A percentile compares a stretch with the other conserved stretches of the same genome.
phyloP scores from a whole-genome alignment of 129 eudicot species.

The Flaveria brownii region DNA sequence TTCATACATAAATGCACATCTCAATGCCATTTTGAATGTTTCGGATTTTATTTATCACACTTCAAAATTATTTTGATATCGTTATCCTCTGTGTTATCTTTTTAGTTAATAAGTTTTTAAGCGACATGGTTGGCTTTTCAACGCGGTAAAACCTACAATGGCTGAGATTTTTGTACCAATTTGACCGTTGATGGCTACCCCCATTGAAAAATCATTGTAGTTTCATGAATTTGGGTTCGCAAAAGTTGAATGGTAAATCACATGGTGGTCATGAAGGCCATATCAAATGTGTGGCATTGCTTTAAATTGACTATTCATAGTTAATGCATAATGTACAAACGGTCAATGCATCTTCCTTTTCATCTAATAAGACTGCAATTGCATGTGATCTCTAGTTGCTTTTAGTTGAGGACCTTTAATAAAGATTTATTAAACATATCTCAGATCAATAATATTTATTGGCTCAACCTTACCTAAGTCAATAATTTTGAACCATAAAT shows the following conservation, averaged over 20 bases:
- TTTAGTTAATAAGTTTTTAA: too few species aligned
- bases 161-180: background rate
- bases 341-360: constrained; percentile 18
- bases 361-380: constrained; percentile 27
- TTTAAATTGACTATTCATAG: background rate
- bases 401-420: constrained; percentile 37
- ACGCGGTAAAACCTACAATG: background rate
- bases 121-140: background rate
- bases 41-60: too few species aligned
- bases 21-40: too few species aligned
- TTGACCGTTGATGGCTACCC: background rate
- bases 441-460: background rate
- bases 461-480: background rate
- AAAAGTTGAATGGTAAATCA: constrained; percentile 37
- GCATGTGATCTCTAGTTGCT: constrained; percentile 36
- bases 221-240: constrained; percentile 25
- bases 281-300: constrained; percentile 28
- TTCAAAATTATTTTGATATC: too few species aligned
- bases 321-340: constrained; percentile 24
- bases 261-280: constrained; percentile 39
- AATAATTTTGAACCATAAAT: background rate
- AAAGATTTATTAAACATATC: background rate
- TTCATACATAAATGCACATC: too few species aligned
- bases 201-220: constrained; percentile 12
- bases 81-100: too few species aligned